A percentile compares a stretch with the other conserved stretches of the same genome.
Evolutionary conservation across 495 filamentous ascomycete species (phyloP).

Genomic region (Penicillium coprophilum): DNA sequence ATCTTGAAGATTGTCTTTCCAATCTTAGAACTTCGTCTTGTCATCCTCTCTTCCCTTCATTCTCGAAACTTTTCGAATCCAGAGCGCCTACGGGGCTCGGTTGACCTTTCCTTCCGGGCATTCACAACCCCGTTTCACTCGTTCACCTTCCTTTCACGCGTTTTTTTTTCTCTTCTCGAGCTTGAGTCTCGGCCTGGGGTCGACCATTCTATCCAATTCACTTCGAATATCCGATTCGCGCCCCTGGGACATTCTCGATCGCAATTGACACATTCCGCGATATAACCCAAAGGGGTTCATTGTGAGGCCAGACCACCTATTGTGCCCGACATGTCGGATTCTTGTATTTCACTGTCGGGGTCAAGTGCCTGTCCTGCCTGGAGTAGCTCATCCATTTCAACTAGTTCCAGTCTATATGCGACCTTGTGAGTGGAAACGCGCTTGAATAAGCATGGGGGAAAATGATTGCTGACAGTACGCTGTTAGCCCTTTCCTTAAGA

Average conservation of each 20-base stretch:
- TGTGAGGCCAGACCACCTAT: conserved; percentile 7
- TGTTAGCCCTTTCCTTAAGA: conserved; percentile 79
- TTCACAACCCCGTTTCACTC: conserved; percentile 35
- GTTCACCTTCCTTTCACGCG: conserved; percentile 27
- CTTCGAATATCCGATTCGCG: conserved; percentile 11
- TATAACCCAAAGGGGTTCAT: conserved; percentile 15
- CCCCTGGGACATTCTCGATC: conserved; percentile 11
- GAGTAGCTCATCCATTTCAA: conserved; percentile 77
- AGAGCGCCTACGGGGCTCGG: conserved; percentile 23
- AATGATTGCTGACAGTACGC: conserved; percentile 25
- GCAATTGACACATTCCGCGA: conserved; percentile 27
- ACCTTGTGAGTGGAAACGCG: conserved; percentile 66
- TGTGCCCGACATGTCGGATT: conserved; percentile 36
- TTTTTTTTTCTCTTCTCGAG: conserved; percentile 23
- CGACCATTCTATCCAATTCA: conserved; percentile 5
- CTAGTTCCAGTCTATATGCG: conserved; percentile 58
- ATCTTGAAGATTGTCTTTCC: conserved; percentile 10
- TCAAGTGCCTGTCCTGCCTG: conserved; percentile 86
- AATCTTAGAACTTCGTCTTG: conserved; percentile 17
- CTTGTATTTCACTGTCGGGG: conserved; percentile 75
- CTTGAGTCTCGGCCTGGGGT: conserved; percentile 27
- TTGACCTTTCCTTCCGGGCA: conserved; percentile 27
- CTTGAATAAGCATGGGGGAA: not conserved
- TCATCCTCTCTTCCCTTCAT: conserved; percentile 13
- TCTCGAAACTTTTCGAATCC: conserved; percentile 16